Conservation (phyloP, 257 asterid genomes). For the Nicotiana benthamiana region DNA sequence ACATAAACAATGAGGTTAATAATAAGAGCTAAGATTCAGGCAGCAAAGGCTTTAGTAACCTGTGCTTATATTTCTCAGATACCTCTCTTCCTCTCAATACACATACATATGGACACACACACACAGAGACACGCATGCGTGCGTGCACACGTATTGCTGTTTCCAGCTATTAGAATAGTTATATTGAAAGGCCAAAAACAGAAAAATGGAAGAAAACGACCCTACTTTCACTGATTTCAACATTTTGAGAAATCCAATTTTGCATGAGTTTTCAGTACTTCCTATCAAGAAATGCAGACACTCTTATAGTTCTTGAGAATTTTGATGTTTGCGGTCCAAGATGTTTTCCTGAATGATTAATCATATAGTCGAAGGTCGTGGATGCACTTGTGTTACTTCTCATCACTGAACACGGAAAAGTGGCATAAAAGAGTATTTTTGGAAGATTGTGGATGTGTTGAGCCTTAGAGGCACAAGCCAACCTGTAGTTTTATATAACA, state of each 20-base stretch:
- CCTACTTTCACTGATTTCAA: not conserved
- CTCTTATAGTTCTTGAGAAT: not conserved
- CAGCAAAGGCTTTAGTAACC: not conserved
- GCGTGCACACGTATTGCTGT: not conserved
- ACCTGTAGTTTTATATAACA: not conserved
- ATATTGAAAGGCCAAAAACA: not conserved
- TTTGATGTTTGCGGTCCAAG: not conserved
- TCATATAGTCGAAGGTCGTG: not conserved
- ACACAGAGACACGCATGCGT: not conserved
- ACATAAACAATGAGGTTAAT: not conserved
- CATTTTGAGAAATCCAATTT: not conserved
- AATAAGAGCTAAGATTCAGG: not conserved
- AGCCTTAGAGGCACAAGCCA: not conserved
- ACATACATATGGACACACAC: not conserved
- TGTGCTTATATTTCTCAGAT: not conserved
- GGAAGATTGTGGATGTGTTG: not conserved
- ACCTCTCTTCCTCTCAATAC: not conserved
- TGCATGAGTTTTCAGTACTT: not conserved
- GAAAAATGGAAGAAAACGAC: not conserved
- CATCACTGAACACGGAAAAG: not conserved
- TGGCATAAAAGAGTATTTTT: not conserved
- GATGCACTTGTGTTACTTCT: not conserved
- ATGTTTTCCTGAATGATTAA: not conserved
- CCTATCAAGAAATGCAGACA: not conserved
- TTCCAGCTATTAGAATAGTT: not conserved